phyloP scores from a whole-genome alignment of 352 stramenopile genomes.

The Pythium sp. region DNA sequence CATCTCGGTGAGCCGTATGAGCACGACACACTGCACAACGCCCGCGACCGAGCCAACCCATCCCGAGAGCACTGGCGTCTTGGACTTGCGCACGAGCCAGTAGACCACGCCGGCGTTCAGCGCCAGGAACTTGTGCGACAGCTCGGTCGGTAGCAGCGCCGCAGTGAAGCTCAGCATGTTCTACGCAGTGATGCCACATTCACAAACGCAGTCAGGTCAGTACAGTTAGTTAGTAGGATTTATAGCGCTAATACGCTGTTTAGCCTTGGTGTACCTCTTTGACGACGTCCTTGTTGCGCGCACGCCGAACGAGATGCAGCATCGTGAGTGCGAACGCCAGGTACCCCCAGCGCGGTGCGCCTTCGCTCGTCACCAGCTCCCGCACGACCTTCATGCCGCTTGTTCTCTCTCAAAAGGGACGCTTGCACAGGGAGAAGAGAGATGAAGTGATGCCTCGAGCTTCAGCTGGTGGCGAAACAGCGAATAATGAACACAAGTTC shows the following conservation, averaged over 20 bases:
- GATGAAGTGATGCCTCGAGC: too few species aligned
- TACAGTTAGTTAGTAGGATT: background rate
- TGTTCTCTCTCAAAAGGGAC: background rate
- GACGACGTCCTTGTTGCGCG: slow-evolving; percentile 41
- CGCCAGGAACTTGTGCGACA: slow-evolving; percentile 46
- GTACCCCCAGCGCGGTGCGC: slow-evolving; percentile 36
- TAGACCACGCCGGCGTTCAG: slow-evolving; percentile 36
- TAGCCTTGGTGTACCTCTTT: slow-evolving; percentile 26
- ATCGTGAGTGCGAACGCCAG: slow-evolving; percentile 33
- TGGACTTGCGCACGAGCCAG: slow-evolving; percentile 35
- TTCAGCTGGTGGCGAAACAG: too few species aligned
- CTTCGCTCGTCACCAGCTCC: slow-evolving; percentile 22
- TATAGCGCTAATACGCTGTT: background rate
- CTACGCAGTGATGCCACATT: slow-evolving; percentile 8
- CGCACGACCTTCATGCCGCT: slow-evolving; percentile 35
- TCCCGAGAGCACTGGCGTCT: slow-evolving; percentile 44
- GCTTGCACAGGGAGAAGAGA: background rate
- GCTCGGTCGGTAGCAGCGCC: slow-evolving; percentile 47
- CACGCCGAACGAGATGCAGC: slow-evolving; percentile 39
- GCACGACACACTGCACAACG: slow-evolving; percentile 41
- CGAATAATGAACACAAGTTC: too few species aligned
- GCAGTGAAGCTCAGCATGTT: slow-evolving; percentile 58
- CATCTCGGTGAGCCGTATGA: slow-evolving; percentile 39
- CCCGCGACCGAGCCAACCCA: slow-evolving; percentile 48
- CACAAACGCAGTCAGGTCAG: background rate